Percentiles rank a stretch among this genome's conserved stretches.
phyloP scores from a whole-genome alignment of 768 basidiomycete genomes.

The Lentinula edodes region DNA sequence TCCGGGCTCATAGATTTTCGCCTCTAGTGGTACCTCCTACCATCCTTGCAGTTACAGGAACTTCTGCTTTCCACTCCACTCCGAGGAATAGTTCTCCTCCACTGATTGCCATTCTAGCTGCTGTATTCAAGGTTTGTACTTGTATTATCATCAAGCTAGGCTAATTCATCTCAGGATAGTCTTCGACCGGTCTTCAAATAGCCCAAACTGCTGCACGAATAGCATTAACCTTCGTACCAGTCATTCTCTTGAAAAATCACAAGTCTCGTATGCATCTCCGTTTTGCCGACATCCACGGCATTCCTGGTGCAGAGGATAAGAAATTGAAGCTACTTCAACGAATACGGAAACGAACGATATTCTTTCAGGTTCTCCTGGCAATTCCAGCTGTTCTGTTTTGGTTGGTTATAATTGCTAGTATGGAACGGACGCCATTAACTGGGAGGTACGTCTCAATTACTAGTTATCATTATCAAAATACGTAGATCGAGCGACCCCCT shows the following conservation, averaged over 20 bases:
- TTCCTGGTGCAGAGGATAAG: conserved; percentile 48
- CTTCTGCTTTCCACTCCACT: conserved; percentile 37
- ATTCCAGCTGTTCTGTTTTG: conserved; percentile 60
- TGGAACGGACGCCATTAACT: conserved; percentile 79
- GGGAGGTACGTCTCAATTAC: conserved; percentile 53
- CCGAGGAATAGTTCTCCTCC: conserved; percentile 26
- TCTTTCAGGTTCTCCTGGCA: conserved; percentile 52
- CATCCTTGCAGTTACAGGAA: not conserved
- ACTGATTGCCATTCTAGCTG: conserved; percentile 51
- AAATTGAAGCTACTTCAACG: conserved; percentile 39
- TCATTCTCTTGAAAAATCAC: conserved; percentile 56
- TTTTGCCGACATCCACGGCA: conserved; percentile 42
- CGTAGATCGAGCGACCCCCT: conserved; percentile 1
- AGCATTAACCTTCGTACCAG: conserved; percentile 69
- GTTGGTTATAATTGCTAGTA: conserved; percentile 64
- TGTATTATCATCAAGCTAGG: not conserved
- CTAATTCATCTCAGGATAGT: conserved; percentile 32
- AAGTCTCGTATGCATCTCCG: conserved; percentile 46
- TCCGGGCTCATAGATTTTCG: conserved; percentile 8
- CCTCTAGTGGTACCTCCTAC: not conserved
- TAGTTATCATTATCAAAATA: not conserved
- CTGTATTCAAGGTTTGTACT: conserved; percentile 55
- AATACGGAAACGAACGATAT: conserved; percentile 42
- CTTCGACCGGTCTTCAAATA: conserved; percentile 69
- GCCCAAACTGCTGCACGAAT: conserved; percentile 66